Base-by-base conservation (phyloP, 1,284 basidiomycete species). In the Entoloma clypeatum region DNA sequence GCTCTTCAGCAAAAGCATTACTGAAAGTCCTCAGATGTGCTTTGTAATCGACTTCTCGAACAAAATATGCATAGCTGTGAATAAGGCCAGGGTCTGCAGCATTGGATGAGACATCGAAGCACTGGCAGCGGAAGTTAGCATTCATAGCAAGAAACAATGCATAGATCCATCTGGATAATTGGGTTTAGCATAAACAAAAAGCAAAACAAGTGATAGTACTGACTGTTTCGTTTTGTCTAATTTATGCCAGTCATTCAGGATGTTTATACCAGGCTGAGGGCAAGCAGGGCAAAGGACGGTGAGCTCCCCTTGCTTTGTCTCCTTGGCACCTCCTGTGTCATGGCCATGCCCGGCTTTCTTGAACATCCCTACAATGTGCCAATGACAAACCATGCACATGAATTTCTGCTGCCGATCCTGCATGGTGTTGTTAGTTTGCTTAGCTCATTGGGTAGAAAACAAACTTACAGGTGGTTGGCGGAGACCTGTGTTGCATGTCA, bases 361-460 rank as follows among this genome's bases (percentile, higher is more conserved):
- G 14, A 41, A 16, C 14, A 21, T 49, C 42, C 22, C 50, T 38
- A 7, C 19, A 22, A 2, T 49, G 50, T 4, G 40, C 47, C n/a
- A 44, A 26, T 30, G 51, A 25, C 59, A 54, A 58, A 8, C 43
- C 49, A 18, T 37, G 60, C 62, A 41, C 60, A 64, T 7, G 60
- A 60, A 4, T 58, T 57, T 37, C 60, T 62, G 5, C 52, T 34
- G 6, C 63, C 36, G 1, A 54, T 8, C 57, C 51, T 9, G n/a
- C n/a, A n/a, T n/a, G n/a, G n/a, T n/a, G n/a, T n/a, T n/a, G n/a
- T n/a, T n/a, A n/a, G n/a, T n/a, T n/a, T n/a, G n/a, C n/a, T n/a
- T n/a, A n/a, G n/a, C n/a, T n/a, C n/a, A n/a, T n/a, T n/a, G n/a
- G n/a, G n/a, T n/a, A n/a, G n/a, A n/a, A n/a, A n/a, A n/a, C n/a